Evolutionary conservation across 768 basidiomycete genomes (phyloP).

Genomic region (Epithele typhae): DNA sequence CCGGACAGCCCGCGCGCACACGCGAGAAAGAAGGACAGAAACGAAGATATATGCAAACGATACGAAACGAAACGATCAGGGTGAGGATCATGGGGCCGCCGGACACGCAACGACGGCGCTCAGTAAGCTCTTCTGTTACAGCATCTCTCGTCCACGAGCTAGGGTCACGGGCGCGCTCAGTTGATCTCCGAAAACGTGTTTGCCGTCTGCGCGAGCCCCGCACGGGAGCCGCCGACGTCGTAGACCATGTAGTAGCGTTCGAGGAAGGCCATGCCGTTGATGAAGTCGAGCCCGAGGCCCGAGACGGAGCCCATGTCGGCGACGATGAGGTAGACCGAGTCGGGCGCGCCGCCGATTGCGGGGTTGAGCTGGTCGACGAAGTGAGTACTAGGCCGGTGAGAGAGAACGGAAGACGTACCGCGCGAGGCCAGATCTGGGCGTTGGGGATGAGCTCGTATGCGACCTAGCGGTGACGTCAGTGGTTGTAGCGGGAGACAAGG

Average conservation of each 20-base stretch:
- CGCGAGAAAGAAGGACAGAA: too few species aligned
- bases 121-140: too few species aligned
- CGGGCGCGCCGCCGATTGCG: constrained; percentile 22
- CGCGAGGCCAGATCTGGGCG: constrained; percentile 38
- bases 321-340: constrained; percentile 28
- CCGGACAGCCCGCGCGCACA: too few species aligned
- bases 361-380: constrained; percentile 22
- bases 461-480: constrained; percentile 5
- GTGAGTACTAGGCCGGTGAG: background rate
- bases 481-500: background rate
- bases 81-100: too few species aligned
- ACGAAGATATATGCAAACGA: too few species aligned
- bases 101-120: too few species aligned
- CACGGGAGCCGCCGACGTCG: constrained; percentile 26
- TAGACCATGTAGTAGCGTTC: constrained; percentile 35
- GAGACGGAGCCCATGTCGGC: constrained; percentile 21
- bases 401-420: constrained; percentile 15
- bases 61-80: too few species aligned
- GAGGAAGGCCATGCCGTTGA: constrained; percentile 32
- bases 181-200: constrained; percentile 28
- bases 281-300: constrained; percentile 33
- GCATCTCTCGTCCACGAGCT: too few species aligned
- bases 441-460: constrained; percentile 38
- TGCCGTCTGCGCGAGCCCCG: constrained; percentile 32
- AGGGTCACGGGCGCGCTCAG: too few species aligned